Base-by-base conservation (phyloP, 1,284 basidiomycete genomes). In the Trichosporon faecale region DNA sequence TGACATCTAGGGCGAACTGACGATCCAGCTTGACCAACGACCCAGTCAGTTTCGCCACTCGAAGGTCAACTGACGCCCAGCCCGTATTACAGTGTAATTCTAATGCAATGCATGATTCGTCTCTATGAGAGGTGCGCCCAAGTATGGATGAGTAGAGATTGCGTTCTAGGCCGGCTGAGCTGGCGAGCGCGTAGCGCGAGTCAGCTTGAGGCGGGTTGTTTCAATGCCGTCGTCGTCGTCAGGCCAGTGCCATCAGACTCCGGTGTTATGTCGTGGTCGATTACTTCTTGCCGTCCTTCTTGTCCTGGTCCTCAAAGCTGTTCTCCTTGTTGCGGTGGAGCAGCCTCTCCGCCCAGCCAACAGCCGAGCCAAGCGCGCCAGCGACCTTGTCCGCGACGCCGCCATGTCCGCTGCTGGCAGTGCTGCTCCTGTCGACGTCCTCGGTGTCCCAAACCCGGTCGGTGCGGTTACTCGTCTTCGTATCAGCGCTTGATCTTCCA, bases 261-360 rank as follows among this genome's bases (percentile, higher is more conserved):
- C 9, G 40, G 21, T 14, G 25, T 33, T 14, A 33, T 14, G 2
- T n/a, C n/a, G n/a, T n/a, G n/a, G n/a, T n/a, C n/a, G n/a, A n/a
- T 49, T 44, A 44, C 65, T 69, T 60, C 66, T 66, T 69, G n/a
- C 66, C 44, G 61, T 70, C 61, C 61, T 64, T 29, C 44, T 65
- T 31, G 61, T 31, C 49, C 64, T 65, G 40, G 44, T 44, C 65
- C 65, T 61, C 57, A n/a, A 61, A 61, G 57, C 57, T 61, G 27
- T 66, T 49, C 55, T 71, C 67, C n/a, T 67, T 70, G 35, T 68
- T 66, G 21, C 70, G 67, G 31, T 79, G 77, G 21, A 78, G 71
- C 27, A 78, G 60, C 11, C 76, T 68, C 64, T 82, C 80, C 1
- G 75, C 75, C 75, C 76, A 82, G 25, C 79, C 79, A 21, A 82